These are phyloP conservation scores for Sphaceloma murrayae DNA, from an alignment of 2,329 filamentous ascomycete species.

Conservation along the genomic window DNA sequence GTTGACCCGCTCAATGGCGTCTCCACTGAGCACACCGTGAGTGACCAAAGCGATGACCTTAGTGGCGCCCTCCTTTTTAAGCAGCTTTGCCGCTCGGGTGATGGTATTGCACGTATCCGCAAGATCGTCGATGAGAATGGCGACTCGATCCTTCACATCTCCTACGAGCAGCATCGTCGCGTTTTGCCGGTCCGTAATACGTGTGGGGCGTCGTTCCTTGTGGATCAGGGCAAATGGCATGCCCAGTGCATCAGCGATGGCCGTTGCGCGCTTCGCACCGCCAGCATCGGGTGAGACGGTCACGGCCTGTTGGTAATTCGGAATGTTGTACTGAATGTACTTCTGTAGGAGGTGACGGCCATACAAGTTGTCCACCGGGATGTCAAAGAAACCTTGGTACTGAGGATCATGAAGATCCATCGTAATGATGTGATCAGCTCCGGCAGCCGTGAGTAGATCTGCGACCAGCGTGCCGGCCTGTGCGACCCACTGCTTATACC, in stretches of 20 bases:
- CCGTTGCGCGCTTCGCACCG: constrained; percentile 89
- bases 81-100: constrained; percentile 87
- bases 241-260: constrained; percentile 84
- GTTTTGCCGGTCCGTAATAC: constrained; percentile 71
- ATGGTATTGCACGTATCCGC: constrained; percentile 96
- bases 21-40: constrained; percentile 88
- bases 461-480: constrained; percentile 93
- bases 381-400: constrained; percentile 98
- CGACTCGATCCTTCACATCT: constrained; percentile 67
- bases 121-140: constrained; percentile 89
- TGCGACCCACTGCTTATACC: constrained; percentile 97
- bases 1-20: constrained; percentile 90
- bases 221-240: constrained; percentile 97
- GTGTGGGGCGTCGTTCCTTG: constrained; percentile 88
- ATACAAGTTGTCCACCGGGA: constrained; percentile 96
- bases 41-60: constrained; percentile 87
- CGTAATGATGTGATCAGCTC: constrained; percentile 92
- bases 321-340: constrained; percentile 69
- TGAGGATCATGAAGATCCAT: constrained; percentile 96
- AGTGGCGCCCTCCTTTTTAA: constrained; percentile 86
- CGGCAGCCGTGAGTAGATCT: constrained; percentile 87
- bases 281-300: constrained; percentile 95
- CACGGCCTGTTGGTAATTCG: constrained; percentile 74
- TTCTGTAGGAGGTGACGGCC: constrained; percentile 62
- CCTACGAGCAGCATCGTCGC: constrained; percentile 91